These are phyloP conservation scores for Linum usitatissimum DNA, from an alignment of 345 rosid genomes.

Conservation along the genomic window DNA sequence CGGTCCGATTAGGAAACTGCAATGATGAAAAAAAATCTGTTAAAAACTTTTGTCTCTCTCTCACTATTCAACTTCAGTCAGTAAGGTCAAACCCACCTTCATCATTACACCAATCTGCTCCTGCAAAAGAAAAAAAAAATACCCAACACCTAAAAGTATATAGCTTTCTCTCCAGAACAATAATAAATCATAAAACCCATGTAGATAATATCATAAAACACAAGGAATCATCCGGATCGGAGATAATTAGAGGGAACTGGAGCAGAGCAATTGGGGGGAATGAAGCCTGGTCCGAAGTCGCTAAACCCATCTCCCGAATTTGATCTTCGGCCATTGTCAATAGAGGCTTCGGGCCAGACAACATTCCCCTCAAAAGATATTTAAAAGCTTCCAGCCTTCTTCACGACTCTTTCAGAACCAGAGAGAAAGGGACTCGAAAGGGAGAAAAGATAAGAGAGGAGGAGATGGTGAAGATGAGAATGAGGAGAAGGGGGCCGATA, in stretches of 20 bases:
- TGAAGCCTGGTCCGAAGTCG: conserved; percentile 97
- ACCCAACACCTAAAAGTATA: neutral
- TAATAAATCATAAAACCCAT: neutral
- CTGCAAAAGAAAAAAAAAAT: conserved; percentile 11
- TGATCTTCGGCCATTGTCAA: neutral
- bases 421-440: neutral
- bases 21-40: conserved; percentile 17
- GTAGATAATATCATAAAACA: neutral
- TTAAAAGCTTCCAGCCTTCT: conserved; percentile 8
- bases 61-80: conserved; percentile 26
- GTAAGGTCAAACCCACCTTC: conserved; percentile 15
- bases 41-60: conserved; percentile 13
- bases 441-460: neutral
- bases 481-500: conserved; percentile 6
- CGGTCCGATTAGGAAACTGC: conserved; percentile 22
- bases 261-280: conserved; percentile 69
- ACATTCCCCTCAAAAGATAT: conserved; percentile 13
- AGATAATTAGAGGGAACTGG: conserved; percentile 9
- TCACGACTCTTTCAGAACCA: neutral
- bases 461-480: neutral
- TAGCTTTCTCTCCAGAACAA: neutral
- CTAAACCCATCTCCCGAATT: conserved; percentile 12
- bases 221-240: conserved; percentile 6
- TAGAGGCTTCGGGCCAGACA: conserved; percentile 26
- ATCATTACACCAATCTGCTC: conserved; percentile 65